Evolutionary conservation across 1,139 yeast genomes (phyloP), one percentile per base, ranked within the genome.

Genomic region (Protomyces gravidus): DNA sequence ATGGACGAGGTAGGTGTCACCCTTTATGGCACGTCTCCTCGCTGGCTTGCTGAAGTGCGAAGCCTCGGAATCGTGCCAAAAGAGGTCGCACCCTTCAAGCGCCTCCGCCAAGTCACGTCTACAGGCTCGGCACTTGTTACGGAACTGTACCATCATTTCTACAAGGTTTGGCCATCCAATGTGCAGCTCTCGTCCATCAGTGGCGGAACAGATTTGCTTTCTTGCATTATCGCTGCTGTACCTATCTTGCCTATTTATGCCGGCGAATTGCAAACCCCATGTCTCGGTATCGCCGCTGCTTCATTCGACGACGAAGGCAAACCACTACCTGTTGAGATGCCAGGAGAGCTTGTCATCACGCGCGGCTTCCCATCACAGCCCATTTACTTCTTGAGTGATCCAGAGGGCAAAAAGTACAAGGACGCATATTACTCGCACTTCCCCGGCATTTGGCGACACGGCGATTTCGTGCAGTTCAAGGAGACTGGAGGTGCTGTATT

Each of bases 141-240:
- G 21, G 63, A 65, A 25, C 64, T 67, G 11, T 65, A 40, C 50
- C 51, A 61, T n/a, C 62, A 63, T 39, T 66, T 65, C 27, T 65
- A 65, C 59, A 25, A 50, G 40, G 60, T 64, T 5, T 62, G 64
- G 30, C 64, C 62, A 5, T 23, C 30, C 6, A 56, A 64, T 5
- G 45, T 62, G 13, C 53, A 62, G 23, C 61, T 65, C n/a, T 64
- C 61, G 3, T 62, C 65, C 46, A 62, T 65, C 40, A 65, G 67
- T 11, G 67, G 67, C 15, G 67, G 67, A 25, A 65, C 67, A 15
- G 67, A 65, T 39, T 64, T 65, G 48, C 60, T 65, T 39, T 65
- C 67, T 7, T 61, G 65, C 36, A 64, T 65, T 55, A 66, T 67
- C 17, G 66, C 67, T 33, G 67, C 67, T 3, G 55, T 62, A 2